Evolutionary conservation across 2,329 filamentous ascomycete species (phyloP).

Genomic region (Ascochyta lentis): DNA sequence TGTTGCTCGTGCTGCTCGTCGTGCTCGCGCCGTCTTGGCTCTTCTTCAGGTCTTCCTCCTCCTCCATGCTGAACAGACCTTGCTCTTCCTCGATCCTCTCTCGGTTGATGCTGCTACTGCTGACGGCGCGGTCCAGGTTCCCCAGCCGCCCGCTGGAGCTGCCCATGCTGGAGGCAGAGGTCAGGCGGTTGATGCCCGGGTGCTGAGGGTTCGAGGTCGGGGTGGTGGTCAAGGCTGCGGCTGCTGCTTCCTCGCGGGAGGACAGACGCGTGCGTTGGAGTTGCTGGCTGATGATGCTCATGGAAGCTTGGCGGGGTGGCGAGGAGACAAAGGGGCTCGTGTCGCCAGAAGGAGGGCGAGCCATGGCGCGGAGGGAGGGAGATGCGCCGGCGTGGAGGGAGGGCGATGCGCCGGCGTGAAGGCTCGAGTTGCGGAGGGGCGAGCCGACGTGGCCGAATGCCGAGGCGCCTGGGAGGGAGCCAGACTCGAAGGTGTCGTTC

Average conservation of each 20-base stretch:
- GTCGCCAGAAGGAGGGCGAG: conserved; percentile 56
- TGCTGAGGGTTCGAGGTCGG: conserved; percentile 47
- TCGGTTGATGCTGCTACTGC: conserved; percentile 49
- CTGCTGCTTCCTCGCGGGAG: conserved; percentile 36
- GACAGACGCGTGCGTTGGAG: conserved; percentile 55
- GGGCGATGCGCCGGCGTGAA: conserved; percentile 59
- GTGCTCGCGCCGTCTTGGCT: conserved; percentile 44
- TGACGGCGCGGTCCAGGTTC: conserved; percentile 47
- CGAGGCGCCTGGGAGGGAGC: conserved; percentile 48
- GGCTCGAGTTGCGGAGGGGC: conserved; percentile 67
- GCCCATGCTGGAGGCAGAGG: conserved; percentile 42
- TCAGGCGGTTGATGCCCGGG: conserved; percentile 71
- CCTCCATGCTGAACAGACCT: conserved; percentile 53
- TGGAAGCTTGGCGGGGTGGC: conserved; percentile 63
- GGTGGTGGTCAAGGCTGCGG: not conserved
- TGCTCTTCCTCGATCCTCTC: conserved; percentile 53
- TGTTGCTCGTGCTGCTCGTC: conserved; percentile 43
- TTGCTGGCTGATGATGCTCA: conserved; percentile 68
- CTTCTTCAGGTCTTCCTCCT: conserved; percentile 47
- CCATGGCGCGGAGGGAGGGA: conserved; percentile 59
- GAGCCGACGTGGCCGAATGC: conserved; percentile 69
- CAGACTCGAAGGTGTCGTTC: conserved; percentile 53
- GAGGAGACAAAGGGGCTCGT: conserved; percentile 60
- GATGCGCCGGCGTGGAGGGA: conserved; percentile 58
- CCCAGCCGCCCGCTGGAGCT: conserved; percentile 40